Conservation (phyloP, 176 grass and related monocot genomes). For the Aegilops umbellulata region DNA sequence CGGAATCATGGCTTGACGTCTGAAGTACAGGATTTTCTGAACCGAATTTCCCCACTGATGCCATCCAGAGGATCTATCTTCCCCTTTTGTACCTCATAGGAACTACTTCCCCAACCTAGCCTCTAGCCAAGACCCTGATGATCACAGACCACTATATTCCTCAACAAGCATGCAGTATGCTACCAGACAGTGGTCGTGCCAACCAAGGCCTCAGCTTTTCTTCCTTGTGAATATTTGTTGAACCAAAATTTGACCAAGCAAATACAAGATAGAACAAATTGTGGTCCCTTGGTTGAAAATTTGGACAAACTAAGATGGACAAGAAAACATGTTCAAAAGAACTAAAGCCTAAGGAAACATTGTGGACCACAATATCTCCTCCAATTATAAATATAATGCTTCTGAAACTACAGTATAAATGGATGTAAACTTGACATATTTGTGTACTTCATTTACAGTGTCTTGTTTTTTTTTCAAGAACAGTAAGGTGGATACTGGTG, state of each 20-base stretch:
- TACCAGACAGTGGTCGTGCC: neutral
- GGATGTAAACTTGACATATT: neutral
- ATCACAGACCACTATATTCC: neutral
- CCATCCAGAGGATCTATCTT: neutral
- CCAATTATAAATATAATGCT: neutral
- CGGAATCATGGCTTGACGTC: constrained; percentile 1
- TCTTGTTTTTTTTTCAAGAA: neutral
- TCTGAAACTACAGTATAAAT: neutral
- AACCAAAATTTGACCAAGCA: neutral
- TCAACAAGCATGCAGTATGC: constrained; percentile 10
- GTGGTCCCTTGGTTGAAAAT: neutral
- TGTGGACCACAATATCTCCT: neutral
- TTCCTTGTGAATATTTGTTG: neutral
- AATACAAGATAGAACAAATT: constrained; percentile 17
- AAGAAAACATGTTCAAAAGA: neutral
- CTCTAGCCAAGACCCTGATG: constrained; percentile 20
- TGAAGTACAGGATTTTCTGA: neutral
- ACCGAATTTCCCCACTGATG: neutral
- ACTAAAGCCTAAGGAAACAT: neutral
- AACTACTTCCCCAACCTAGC: constrained; percentile 5
- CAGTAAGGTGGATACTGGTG: neutral
- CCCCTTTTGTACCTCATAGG: neutral
- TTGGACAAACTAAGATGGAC: neutral
- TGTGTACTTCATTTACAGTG: neutral
- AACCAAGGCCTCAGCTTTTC: neutral